These are phyloP conservation scores for Dictyostelium intermedium DNA, from an alignment of 78 protist species.

Conservation along the genomic window DNA sequence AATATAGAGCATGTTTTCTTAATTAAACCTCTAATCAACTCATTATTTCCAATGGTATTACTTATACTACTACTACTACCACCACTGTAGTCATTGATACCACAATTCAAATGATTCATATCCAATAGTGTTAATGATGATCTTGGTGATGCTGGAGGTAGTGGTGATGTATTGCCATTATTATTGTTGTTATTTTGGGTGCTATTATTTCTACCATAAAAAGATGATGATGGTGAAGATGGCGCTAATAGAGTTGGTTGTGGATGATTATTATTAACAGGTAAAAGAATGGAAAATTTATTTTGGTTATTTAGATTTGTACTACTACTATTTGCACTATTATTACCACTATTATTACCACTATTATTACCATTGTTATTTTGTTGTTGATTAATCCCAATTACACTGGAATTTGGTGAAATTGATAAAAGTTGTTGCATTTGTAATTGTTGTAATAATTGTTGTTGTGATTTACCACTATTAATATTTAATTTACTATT, in stretches of 20 bases:
- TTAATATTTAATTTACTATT: conserved; percentile 4
- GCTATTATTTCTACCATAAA: background rate
- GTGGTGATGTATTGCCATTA: background rate
- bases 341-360: background rate
- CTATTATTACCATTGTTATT: too few relatives aligned
- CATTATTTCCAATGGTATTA: conserved; percentile 8
- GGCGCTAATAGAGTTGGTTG: background rate
- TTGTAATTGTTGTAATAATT: background rate
- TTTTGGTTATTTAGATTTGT: background rate
- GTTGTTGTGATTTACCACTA: background rate
- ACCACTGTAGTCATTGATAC: background rate
- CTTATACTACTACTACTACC: background rate
- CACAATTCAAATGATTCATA: conserved; percentile 1
- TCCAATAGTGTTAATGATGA: conserved; percentile 11
- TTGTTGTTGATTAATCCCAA: background rate
- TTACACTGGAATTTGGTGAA: background rate
- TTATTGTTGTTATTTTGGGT: background rate
- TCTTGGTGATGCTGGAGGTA: conserved; percentile 76
- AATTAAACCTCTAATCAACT: conserved; percentile 36
- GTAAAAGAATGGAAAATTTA: conserved; percentile 58
- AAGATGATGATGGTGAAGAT: background rate
- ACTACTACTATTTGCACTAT: background rate
- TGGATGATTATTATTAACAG: background rate
- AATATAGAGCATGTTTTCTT: conserved; percentile 56
- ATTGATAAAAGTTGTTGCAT: conserved; percentile 30